A percentile compares a stretch with the other conserved stretches of the same genome.
Evolutionary conservation across 176 grass and related monocot species (phyloP).

Genomic region (Puya raimondii): DNA sequence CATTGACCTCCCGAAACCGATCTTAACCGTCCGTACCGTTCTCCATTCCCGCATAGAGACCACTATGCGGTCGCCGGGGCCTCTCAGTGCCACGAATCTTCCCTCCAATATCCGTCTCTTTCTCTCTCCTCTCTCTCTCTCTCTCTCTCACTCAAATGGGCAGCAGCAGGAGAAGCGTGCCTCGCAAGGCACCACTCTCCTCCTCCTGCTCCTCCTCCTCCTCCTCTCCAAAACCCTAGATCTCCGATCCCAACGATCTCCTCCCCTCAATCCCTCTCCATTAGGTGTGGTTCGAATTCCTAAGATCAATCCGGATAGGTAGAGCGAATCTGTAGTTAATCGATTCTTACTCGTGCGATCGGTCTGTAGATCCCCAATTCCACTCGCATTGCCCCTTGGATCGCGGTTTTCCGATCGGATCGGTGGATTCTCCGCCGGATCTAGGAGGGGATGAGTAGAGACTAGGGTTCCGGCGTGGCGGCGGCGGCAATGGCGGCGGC

Average conservation of each 20-base stretch:
- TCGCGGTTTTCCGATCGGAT: neutral
- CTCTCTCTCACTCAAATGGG: neutral
- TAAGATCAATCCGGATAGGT: neutral
- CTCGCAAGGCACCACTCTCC: neutral
- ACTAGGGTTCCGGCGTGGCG: neutral
- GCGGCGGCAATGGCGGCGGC: constrained; percentile 9
- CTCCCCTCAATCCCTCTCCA: neutral
- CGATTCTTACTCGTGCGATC: neutral
- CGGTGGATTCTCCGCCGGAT: neutral
- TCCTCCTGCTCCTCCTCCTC: too few relatives aligned
- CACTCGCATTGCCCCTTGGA: neutral
- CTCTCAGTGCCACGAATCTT: neutral
- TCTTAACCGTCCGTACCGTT: neutral
- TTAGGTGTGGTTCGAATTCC: neutral
- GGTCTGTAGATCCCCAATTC: neutral
- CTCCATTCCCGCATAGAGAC: neutral
- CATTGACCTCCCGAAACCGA: neutral
- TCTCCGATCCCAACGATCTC: neutral
- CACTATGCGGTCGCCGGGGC: neutral
- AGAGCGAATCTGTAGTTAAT: neutral
- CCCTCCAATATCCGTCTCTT: neutral
- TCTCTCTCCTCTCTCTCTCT: neutral
- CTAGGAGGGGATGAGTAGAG: neutral
- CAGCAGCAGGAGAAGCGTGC: neutral
- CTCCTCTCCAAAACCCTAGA: neutral